phyloP scores from a whole-genome alignment of 768 basidiomycete species.

The Gloeopeniophorella convolvens region DNA sequence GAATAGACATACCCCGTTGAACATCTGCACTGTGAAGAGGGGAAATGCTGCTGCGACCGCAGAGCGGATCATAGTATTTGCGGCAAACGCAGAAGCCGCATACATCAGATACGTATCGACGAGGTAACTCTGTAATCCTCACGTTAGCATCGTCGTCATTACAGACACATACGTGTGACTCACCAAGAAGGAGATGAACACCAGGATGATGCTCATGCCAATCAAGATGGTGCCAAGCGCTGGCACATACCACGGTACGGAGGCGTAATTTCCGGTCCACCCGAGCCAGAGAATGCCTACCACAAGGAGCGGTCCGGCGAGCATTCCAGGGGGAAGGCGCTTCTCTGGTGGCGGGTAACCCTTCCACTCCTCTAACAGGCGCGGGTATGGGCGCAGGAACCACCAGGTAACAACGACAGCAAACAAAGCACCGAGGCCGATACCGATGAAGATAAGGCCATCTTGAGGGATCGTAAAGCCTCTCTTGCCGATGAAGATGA shows the following conservation, averaged over 20 bases:
- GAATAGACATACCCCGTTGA: slow-evolving; percentile 13
- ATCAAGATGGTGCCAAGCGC: slow-evolving; percentile 15
- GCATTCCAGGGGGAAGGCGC: slow-evolving; percentile 19
- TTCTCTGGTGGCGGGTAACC: slow-evolving; percentile 27
- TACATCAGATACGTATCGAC: slow-evolving; percentile 19
- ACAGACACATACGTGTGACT: not conserved
- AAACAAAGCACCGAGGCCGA: slow-evolving; percentile 7
- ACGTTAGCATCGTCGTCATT: not conserved
- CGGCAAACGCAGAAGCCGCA: too few species aligned
- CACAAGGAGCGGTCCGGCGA: slow-evolving; percentile 21
- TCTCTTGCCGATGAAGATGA: slow-evolving; percentile 3
- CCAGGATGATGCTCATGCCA: slow-evolving; percentile 11
- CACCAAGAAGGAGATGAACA: slow-evolving; percentile 21
- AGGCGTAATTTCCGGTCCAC: slow-evolving; percentile 22
- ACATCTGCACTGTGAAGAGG: slow-evolving; percentile 27
- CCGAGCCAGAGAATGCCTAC: slow-evolving; percentile 24
- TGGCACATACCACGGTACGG: slow-evolving; percentile 20
- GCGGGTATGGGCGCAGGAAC: slow-evolving; percentile 19
- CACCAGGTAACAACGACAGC: not conserved
- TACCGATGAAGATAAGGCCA: slow-evolving; percentile 11
- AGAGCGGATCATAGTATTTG: slow-evolving; percentile 18
- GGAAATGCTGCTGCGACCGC: slow-evolving; percentile 23
- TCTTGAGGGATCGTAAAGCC: not conserved
- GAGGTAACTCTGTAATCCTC: slow-evolving; percentile 10
- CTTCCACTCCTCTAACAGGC: slow-evolving; percentile 21